Evolutionary conservation across 768 basidiomycete species (phyloP).

Genomic region (Leccinum disarticulatum): DNA sequence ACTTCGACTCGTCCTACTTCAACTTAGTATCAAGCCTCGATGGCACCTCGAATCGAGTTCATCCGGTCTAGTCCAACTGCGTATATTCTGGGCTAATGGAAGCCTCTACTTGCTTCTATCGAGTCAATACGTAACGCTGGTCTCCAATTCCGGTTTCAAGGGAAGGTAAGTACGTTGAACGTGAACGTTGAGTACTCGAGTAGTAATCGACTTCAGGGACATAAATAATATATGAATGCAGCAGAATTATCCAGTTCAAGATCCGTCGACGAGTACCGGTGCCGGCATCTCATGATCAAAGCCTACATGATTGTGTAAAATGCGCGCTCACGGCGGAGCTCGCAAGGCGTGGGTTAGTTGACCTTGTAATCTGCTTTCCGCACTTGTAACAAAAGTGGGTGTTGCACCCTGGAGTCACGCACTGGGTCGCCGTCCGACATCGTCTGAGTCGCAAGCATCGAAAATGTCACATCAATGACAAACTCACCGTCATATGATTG

Average conservation of each 20-base stretch:
- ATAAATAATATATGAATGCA: neutral
- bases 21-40: too few relatives aligned
- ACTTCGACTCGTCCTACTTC: too few relatives aligned
- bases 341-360: slow-evolving; percentile 33
- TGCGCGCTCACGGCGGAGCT: slow-evolving; percentile 33
- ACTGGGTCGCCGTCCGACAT: slow-evolving; percentile 35
- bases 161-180: neutral
- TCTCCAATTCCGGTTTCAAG: neutral
- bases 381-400: slow-evolving; percentile 57
- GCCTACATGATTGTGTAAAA: slow-evolving; percentile 31
- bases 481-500: slow-evolving; percentile 59
- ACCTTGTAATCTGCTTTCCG: slow-evolving; percentile 45
- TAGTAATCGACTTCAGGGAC: neutral
- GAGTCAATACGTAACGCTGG: neutral
- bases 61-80: too few relatives aligned
- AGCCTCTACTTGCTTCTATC: neutral
- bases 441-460: neutral
- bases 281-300: slow-evolving; percentile 11
- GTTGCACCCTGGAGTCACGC: slow-evolving; percentile 52
- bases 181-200: neutral
- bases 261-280: neutral
- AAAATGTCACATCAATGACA: neutral
- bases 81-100: neutral
- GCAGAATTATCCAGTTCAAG: neutral
- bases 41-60: too few relatives aligned